Conservation (phyloP, 345 rosid species). For the Balakata baccata region DNA sequence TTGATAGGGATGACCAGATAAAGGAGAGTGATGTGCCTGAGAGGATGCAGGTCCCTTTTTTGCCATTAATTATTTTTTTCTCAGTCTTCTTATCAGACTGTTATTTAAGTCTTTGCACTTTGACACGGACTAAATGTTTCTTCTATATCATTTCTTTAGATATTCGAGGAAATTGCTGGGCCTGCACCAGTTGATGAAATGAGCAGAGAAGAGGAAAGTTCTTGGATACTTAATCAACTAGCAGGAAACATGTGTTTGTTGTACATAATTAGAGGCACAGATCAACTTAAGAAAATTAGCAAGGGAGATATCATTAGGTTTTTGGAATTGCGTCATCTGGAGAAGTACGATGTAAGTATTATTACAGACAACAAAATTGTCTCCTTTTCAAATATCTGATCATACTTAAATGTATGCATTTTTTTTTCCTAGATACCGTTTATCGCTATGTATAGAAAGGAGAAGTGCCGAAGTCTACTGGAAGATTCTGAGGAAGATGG, state of each 20-base stretch:
- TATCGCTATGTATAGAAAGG: conserved; percentile 20
- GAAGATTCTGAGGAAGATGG: background rate
- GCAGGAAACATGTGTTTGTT: background rate
- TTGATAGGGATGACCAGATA: conserved; percentile 2
- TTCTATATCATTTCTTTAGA: background rate
- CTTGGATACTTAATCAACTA: conserved; percentile 16
- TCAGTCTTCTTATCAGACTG: background rate
- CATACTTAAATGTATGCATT: background rate
- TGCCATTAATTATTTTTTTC: background rate
- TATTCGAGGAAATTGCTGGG: conserved; percentile 1
- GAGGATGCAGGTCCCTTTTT: conserved; percentile 14
- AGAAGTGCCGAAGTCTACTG: conserved; percentile 11
- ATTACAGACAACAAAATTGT: background rate
- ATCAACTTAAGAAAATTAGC: conserved; percentile 6
- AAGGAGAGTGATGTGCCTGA: conserved; percentile 10
- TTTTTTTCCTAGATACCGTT: conserved; percentile 15
- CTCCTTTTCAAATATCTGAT: background rate
- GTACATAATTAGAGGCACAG: background rate
- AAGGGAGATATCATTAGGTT: conserved; percentile 12
- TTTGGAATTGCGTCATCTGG: conserved; percentile 6
- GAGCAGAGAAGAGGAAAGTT: conserved; percentile 12
- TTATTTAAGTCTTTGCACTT: background rate
- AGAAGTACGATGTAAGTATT: conserved; percentile 14
- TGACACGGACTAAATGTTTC: background rate
- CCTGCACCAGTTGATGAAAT: background rate